Percentiles rank a stretch among this genome's conserved stretches.
Conservation (phyloP, 2,329 filamentous ascomycete genomes). For the Aspergillus quadrilineatus region DNA sequence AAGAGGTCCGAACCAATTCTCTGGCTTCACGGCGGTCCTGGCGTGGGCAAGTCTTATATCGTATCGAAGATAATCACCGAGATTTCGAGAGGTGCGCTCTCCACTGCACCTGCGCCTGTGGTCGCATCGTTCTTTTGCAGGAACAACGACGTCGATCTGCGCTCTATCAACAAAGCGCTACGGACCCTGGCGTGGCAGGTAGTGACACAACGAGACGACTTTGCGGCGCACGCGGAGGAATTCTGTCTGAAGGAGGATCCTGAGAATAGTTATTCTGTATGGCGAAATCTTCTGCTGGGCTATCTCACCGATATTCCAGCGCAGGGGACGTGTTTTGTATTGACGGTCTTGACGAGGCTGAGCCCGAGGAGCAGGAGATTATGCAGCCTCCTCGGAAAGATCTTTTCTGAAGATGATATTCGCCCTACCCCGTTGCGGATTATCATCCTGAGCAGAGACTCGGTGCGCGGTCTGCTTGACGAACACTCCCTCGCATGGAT, state of each 20-base stretch:
- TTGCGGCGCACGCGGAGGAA: conserved; percentile 5
- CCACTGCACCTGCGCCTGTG: neutral
- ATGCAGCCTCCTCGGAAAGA: conserved; percentile 3
- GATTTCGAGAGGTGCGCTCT: neutral
- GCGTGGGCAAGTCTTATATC: conserved; percentile 17
- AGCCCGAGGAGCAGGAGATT: conserved; percentile 2
- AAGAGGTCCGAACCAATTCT: conserved; percentile 7
- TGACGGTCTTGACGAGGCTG: neutral
- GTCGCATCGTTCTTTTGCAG: conserved; percentile 17
- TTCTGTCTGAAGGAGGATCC: conserved; percentile 7
- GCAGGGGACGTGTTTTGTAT: neutral
- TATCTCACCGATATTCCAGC: neutral
- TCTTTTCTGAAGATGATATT: neutral
- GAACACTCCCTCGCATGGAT: conserved; percentile 15
- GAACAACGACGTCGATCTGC: conserved; percentile 10
- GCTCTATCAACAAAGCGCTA: conserved; percentile 16
- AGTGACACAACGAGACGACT: neutral
- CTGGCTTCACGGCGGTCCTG: conserved; percentile 19
- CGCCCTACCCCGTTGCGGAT: neutral
- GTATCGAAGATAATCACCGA: conserved; percentile 15
- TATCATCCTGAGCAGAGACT: conserved; percentile 15
- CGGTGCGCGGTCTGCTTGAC: conserved; percentile 6
- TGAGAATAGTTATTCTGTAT: neutral
- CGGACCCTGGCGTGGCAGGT: conserved; percentile 18
- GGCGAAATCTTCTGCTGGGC: conserved; percentile 3